A percentile compares a stretch with the other conserved stretches of the same genome.
phyloP scores from a whole-genome alignment of 768 basidiomycete species.

The Amanita molliuscula region DNA sequence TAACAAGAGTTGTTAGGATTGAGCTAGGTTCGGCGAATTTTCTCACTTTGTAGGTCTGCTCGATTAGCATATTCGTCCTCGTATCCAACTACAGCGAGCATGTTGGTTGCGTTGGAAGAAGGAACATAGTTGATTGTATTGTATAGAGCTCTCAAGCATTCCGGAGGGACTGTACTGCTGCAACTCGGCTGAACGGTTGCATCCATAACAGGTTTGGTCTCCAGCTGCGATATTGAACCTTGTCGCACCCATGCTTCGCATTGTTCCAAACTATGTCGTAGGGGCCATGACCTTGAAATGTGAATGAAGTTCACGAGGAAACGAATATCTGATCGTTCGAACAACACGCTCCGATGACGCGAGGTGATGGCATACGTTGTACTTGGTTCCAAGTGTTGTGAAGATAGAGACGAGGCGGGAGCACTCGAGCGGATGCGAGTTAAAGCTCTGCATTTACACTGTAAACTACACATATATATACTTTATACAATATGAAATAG shows the following conservation, averaged over 20 bases:
- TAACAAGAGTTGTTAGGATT: conserved; percentile 12
- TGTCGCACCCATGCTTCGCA: conserved; percentile 41
- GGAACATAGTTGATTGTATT: conserved; percentile 39
- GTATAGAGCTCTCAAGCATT: conserved; percentile 50
- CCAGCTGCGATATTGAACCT: conserved; percentile 46
- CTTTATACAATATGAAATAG: too few species aligned
- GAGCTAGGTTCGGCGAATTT: conserved; percentile 15
- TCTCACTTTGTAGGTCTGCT: conserved; percentile 40
- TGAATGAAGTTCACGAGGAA: conserved; percentile 38
- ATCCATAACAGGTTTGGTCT: conserved; percentile 29
- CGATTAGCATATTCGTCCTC: conserved; percentile 45
- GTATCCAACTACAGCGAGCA: conserved; percentile 52
- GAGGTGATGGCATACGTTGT: conserved; percentile 44
- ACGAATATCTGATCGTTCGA: conserved; percentile 49
- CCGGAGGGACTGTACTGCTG: conserved; percentile 36
- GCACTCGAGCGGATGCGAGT: too few species aligned
- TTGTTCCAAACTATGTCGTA: conserved; percentile 53
- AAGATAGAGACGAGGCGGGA: too few species aligned
- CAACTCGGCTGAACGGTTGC: conserved; percentile 33
- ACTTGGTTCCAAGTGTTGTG: conserved; percentile 53
- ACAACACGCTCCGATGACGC: conserved; percentile 38
- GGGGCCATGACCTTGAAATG: conserved; percentile 55
- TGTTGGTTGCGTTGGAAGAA: conserved; percentile 29
- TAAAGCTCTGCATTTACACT: too few species aligned
- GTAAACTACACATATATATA: too few species aligned